Conservation (phyloP, 495 filamentous ascomycete species). For the Clohesyomyces aquaticus region DNA sequence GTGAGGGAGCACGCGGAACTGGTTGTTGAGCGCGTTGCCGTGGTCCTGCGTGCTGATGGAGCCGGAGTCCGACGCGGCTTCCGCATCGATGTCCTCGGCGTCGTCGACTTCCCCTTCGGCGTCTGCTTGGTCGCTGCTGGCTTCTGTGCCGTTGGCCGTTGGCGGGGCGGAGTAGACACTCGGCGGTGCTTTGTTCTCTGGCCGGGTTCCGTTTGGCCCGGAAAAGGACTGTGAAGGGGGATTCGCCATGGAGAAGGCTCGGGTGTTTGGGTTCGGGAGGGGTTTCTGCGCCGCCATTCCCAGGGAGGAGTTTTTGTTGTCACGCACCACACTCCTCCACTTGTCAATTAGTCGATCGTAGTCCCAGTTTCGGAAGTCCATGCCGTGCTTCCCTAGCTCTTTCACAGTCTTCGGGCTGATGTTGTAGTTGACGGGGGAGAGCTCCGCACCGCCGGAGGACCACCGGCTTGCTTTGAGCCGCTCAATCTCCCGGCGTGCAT, state of each 20-base stretch:
- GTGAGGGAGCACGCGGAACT: slow-evolving; percentile 6
- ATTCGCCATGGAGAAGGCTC: slow-evolving; percentile 27
- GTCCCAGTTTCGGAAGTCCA: slow-evolving; percentile 54
- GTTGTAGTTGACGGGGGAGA: slow-evolving; percentile 60
- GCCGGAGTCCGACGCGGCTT: slow-evolving; percentile 32
- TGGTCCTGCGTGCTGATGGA: slow-evolving; percentile 20
- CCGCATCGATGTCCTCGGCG: slow-evolving; percentile 34
- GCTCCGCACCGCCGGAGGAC: slow-evolving; percentile 61
- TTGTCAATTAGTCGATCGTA: slow-evolving; percentile 61
- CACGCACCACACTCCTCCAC: slow-evolving; percentile 58
- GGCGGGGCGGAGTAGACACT: slow-evolving; percentile 26
- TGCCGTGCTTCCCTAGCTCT: slow-evolving; percentile 33
- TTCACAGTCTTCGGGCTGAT: slow-evolving; percentile 52
- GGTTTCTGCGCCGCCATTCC: slow-evolving; percentile 43
- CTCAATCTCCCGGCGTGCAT: slow-evolving; percentile 69
- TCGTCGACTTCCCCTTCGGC: slow-evolving; percentile 42
- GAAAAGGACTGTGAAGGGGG: slow-evolving; percentile 17
- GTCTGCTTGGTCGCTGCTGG: slow-evolving; percentile 34
- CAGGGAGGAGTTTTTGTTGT: slow-evolving; percentile 33
- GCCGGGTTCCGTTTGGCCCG: slow-evolving; percentile 5
- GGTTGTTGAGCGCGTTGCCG: slow-evolving; percentile 36
- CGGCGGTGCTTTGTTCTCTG: slow-evolving; percentile 9
- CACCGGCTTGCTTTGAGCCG: slow-evolving; percentile 69
- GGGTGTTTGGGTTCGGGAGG: slow-evolving; percentile 20
- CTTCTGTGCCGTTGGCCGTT: slow-evolving; percentile 26